Evolutionary conservation across 2,329 filamentous ascomycete species (phyloP).

Genomic region (Cercospora nicotianae): DNA sequence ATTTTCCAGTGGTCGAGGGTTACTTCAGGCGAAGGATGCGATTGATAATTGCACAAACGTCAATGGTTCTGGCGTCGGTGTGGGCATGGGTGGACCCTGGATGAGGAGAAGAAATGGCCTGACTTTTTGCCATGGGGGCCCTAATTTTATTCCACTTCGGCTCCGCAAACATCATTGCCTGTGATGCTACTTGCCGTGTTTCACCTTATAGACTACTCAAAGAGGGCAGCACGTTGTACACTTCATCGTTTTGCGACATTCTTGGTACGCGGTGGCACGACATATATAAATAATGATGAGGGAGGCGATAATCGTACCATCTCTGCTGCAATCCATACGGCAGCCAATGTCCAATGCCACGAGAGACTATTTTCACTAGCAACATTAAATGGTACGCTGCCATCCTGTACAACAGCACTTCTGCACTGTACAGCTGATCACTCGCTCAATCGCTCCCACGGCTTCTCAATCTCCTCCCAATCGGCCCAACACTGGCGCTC

Average conservation of each 20-base stretch:
- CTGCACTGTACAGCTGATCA: not conserved
- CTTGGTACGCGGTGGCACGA: not conserved
- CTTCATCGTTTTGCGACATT: not conserved
- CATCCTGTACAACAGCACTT: not conserved
- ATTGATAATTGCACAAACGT: not conserved
- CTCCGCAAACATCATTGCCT: not conserved
- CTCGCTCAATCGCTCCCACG: conserved; percentile 25
- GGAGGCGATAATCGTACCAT: not conserved
- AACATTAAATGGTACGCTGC: not conserved
- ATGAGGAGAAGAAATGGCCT: conserved; percentile 7
- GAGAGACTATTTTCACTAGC: not conserved
- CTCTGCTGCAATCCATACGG: not conserved
- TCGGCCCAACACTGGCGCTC: conserved; percentile 42
- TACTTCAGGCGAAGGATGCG: not conserved
- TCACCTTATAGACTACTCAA: not conserved
- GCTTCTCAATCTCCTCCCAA: conserved; percentile 48
- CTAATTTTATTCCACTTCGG: not conserved
- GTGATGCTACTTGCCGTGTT: not conserved
- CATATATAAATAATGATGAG: not conserved
- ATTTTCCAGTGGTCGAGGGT: not conserved
- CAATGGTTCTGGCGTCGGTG: conserved; percentile 1
- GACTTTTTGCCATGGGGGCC: not conserved
- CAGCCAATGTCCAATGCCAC: not conserved
- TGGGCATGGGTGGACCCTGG: conserved; percentile 3
- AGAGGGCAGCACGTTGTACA: not conserved